Base-by-base conservation (phyloP, 371 early-diverging fungal genomes). In the Cokeromyces recurvatus region DNA sequence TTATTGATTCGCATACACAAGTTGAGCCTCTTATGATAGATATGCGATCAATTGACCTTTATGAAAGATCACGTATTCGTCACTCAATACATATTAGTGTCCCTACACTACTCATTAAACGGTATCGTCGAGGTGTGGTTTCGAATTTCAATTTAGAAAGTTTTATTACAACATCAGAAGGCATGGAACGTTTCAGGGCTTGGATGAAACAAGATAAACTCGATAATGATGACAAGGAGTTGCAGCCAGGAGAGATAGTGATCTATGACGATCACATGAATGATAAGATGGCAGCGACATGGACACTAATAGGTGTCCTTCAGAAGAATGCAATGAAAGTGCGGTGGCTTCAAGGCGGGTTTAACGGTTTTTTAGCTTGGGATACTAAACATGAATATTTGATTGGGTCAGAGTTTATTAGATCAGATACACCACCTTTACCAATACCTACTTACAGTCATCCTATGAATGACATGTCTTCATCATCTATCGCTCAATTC, bases 81-180 rank as follows among this genome's bases (percentile, higher is more conserved):
- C 36, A 60, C 7, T 78, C 84, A 1, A 67, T 83, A 50, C 72
- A 81, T 47, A 71, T 83, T 14, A 79, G 70, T 59, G 37, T 83
- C 15, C 84, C 84, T 0, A 74, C 75, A 0, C 42, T 83, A 32
- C 40, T 83, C 6, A 63, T 79, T 46, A 78, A 79, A 48, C 70
- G 84, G 6, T 83, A 83, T 51, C 64, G 71, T 15, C 59, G 80
- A 46, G 81, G 84, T 5, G 71, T 69, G 11, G 62, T 81, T 1
- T 64, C 76, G 9, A 74, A 79, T 36, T 81, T 81, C 39, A 75
- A 69, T n/a, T 46, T 83, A 3, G 79, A 79, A 38, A 77, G 73
- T 21, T 83, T 83, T 39, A 81, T 83, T 31, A 77, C 81, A 0
- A 81, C 81, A 25, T 66, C 72, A 0, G 72, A 81, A 48, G 79